Percentiles rank a stretch among this genome's conserved stretches.
Conservation (phyloP, 208 protist species). For the Trypanosoma conorhini region DNA sequence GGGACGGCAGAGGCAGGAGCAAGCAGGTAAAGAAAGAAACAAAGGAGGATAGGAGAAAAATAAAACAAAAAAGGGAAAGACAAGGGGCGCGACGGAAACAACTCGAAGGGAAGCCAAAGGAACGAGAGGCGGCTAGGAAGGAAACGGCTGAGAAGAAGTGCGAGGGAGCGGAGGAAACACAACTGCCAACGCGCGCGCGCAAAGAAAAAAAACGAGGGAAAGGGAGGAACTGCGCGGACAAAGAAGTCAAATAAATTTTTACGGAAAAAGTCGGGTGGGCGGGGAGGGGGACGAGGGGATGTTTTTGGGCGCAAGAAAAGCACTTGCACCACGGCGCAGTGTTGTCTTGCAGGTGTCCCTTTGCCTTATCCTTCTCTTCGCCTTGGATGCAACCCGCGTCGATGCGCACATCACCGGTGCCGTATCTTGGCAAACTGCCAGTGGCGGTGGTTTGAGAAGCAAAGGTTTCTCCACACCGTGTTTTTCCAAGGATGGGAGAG, state of each 20-base stretch:
- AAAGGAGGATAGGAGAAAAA: neutral
- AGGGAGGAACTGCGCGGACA: neutral
- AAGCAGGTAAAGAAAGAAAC: slow-evolving; percentile 7
- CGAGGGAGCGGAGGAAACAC: neutral
- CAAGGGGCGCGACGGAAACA: neutral
- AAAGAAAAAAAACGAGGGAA: neutral
- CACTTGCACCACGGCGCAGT: neutral
- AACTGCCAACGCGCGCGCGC: too few species aligned
- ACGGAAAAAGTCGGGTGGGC: too few species aligned
- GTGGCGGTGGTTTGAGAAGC: too few species aligned
- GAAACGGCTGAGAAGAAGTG: neutral
- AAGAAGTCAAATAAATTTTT: too few species aligned
- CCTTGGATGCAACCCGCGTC: neutral
- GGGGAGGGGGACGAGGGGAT: neutral
- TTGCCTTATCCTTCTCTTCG: neutral
- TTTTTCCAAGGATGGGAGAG: neutral
- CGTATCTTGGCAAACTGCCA: neutral
- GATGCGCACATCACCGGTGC: neutral
- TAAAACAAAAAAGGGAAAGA: neutral
- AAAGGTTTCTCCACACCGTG: neutral
- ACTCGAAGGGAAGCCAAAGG: neutral
- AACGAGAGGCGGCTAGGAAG: neutral
- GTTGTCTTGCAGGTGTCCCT: neutral
- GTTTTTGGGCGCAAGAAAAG: neutral
- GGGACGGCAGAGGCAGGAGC: neutral